Conservation (phyloP, 2,329 filamentous ascomycete genomes). For the Talaromyces sp. region DNA sequence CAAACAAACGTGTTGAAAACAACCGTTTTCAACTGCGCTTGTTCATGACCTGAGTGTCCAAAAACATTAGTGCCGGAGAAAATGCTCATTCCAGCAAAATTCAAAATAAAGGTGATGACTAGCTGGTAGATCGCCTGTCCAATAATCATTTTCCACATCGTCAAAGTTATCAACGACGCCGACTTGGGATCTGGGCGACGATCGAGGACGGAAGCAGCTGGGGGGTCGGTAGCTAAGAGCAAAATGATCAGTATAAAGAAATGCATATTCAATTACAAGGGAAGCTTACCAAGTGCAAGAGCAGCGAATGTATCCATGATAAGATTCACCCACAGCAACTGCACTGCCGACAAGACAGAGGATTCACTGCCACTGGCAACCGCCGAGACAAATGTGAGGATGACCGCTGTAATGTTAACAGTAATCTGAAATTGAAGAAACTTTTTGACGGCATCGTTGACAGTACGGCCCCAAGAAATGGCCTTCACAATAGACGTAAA, state of each 20-base stretch:
- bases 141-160: constrained; percentile 44
- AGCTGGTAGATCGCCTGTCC: constrained; percentile 39
- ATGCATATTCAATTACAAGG: neutral
- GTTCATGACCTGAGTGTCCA: constrained; percentile 16
- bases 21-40: constrained; percentile 27
- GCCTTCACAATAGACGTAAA: constrained; percentile 82
- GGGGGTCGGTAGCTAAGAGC: constrained; percentile 52
- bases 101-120: constrained; percentile 35
- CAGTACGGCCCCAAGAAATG: constrained; percentile 71
- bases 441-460: constrained; percentile 71
- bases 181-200: constrained; percentile 45
- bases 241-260: constrained; percentile 2
- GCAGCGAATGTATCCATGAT: constrained; percentile 67
- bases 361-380: constrained; percentile 51
- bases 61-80: constrained; percentile 30
- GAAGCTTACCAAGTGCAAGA: constrained; percentile 44
- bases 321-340: constrained; percentile 63
- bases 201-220: constrained; percentile 52
- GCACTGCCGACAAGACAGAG: constrained; percentile 60
- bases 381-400: constrained; percentile 60
- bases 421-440: constrained; percentile 52
- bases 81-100: constrained; percentile 40
- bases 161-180: constrained; percentile 39
- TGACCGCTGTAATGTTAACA: constrained; percentile 63
- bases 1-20: constrained; percentile 43